A percentile compares a stretch with the other conserved stretches of the same genome.
These are phyloP conservation scores for Rhodosporidiobolus sp. DNA, from an alignment of 768 basidiomycete genomes.

Conservation along the genomic window DNA sequence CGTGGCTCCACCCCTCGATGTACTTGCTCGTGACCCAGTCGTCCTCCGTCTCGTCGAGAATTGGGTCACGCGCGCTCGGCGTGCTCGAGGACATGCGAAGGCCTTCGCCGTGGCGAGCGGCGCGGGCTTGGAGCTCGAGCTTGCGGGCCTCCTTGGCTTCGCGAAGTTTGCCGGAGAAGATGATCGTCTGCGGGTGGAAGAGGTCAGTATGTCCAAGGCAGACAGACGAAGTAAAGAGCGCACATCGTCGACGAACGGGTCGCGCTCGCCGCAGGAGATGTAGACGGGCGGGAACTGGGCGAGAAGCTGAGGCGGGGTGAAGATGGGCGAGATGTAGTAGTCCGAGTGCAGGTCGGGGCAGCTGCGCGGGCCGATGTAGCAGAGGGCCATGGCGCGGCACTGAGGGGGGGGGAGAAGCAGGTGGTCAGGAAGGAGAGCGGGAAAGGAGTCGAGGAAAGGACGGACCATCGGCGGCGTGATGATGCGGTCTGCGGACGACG, in stretches of 20 bases:
- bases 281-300: conserved; percentile 91
- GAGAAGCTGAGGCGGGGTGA: conserved; percentile 75
- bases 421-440: conserved; percentile 10
- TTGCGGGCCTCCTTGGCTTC: conserved; percentile 87
- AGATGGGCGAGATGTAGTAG: conserved; percentile 92
- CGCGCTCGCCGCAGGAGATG: conserved; percentile 92
- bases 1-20: conserved; percentile 95
- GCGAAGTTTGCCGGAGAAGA: conserved; percentile 89
- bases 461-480: conserved; percentile 94
- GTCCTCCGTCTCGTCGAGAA: conserved; percentile 68
- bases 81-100: conserved; percentile 35
- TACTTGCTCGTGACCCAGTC: conserved; percentile 94
- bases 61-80: conserved; percentile 37
- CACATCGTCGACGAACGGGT: conserved; percentile 87
- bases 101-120: conserved; percentile 36
- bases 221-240: not conserved
- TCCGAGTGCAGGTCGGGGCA: conserved; percentile 93
- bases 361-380: conserved; percentile 76
- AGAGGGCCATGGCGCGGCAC: conserved; percentile 95
- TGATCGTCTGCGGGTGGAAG: conserved; percentile 59
- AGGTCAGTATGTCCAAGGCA: fast-evolving
- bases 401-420: conserved; percentile 48
- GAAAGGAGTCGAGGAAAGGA: conserved; percentile 28
- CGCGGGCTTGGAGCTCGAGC: conserved; percentile 64
- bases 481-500: conserved; percentile 52